These are phyloP conservation scores for Zarea fungicola DNA, from an alignment of 2,329 filamentous ascomycete genomes.

Conservation along the genomic window DNA sequence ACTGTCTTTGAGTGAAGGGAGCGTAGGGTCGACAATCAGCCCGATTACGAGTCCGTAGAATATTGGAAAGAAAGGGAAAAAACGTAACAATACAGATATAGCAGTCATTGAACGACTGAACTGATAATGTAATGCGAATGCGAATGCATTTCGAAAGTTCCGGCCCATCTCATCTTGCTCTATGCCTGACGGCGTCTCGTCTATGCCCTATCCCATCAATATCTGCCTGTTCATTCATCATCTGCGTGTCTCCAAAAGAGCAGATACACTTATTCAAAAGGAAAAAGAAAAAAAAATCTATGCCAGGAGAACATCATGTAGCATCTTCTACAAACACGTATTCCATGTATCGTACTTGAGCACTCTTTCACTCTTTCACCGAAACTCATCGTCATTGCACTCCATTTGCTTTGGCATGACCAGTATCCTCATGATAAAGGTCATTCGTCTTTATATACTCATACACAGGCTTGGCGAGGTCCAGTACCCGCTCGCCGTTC, in stretches of 20 bases:
- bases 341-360: too few species aligned
- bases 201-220: not conserved
- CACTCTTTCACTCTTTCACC: not conserved
- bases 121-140: conserved; percentile 5
- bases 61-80: conserved; percentile 2
- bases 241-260: too few species aligned
- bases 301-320: too few species aligned
- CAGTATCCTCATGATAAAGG: conserved; percentile 43
- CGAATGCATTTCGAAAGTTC: conserved; percentile 1
- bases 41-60: conserved; percentile 16
- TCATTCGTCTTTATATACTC: conserved; percentile 61
- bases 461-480: conserved; percentile 64
- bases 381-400: conserved; percentile 5
- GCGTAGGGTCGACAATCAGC: conserved; percentile 32
- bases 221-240: not conserved
- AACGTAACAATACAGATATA: not conserved
- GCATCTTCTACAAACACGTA: too few species aligned
- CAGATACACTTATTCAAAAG: too few species aligned
- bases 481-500: conserved; percentile 72
- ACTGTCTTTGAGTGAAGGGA: conserved; percentile 34
- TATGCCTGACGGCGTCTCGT: not conserved
- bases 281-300: too few species aligned
- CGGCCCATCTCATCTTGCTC: not conserved
- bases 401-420: conserved; percentile 8
- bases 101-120: conserved; percentile 1